Conservation (phyloP, 2,329 filamentous ascomycete species). For the Fusarium equiseti region DNA sequence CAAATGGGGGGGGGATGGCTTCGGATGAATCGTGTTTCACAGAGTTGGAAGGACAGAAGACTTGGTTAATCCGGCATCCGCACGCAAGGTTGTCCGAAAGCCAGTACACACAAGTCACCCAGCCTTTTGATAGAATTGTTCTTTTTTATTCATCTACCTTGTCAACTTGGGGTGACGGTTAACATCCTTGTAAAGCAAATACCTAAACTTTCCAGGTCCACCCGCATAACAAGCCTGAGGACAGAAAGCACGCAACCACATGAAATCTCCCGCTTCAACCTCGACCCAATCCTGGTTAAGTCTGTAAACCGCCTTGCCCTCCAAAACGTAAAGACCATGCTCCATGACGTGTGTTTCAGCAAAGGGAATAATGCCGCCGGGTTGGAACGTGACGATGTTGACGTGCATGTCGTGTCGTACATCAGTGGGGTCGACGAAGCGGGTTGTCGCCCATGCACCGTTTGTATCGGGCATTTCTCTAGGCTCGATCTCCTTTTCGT, state of each 20-base stretch:
- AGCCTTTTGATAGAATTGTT: neutral
- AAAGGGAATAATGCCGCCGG: conserved; percentile 24
- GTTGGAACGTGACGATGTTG: conserved; percentile 31
- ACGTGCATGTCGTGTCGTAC: conserved; percentile 34
- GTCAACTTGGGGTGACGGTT: conserved; percentile 20
- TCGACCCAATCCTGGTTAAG: conserved; percentile 32
- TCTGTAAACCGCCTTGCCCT: conserved; percentile 30
- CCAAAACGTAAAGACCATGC: conserved; percentile 28
- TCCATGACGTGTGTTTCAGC: conserved; percentile 36
- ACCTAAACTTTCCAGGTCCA: conserved; percentile 28
- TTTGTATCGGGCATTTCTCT: conserved; percentile 31
- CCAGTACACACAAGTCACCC: too few species aligned
- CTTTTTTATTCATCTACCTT: neutral
- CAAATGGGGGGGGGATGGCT: too few species aligned
- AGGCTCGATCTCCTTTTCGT: conserved; percentile 23
- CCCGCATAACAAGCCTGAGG: conserved; percentile 33
- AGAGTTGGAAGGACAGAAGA: too few species aligned
- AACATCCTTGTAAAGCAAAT: conserved; percentile 29
- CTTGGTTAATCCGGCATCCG: too few species aligned
- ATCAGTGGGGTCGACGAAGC: conserved; percentile 23
- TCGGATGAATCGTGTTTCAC: too few species aligned
- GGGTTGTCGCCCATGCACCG: conserved; percentile 29
- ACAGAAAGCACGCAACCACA: conserved; percentile 32
- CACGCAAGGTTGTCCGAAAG: too few species aligned
- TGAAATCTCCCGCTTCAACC: conserved; percentile 30